These are phyloP conservation scores for Jaltomata sinuosa DNA, from an alignment of 257 asterid genomes.

Conservation along the genomic window DNA sequence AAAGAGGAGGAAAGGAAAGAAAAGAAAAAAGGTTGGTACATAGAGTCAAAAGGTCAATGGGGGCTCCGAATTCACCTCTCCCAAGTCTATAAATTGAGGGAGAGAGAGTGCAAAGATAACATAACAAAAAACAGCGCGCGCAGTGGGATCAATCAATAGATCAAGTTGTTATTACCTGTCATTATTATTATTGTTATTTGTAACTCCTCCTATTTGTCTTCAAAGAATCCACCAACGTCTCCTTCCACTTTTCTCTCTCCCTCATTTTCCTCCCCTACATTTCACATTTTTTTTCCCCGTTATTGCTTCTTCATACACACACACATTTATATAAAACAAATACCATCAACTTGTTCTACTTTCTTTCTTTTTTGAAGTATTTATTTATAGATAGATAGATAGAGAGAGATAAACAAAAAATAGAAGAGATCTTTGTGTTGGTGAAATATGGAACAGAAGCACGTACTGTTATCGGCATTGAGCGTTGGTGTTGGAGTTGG, in stretches of 20 bases:
- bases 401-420: background rate
- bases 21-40: background rate
- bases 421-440: conserved; percentile 25
- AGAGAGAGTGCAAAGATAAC: background rate
- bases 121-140: background rate
- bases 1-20: background rate
- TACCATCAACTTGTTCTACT: background rate
- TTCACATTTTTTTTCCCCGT: too few species aligned
- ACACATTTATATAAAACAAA: background rate
- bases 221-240: background rate
- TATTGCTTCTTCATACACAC: too few species aligned
- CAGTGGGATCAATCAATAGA: background rate
- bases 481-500: conserved; percentile 91
- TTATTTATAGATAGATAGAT: background rate
- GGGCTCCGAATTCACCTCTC: background rate
- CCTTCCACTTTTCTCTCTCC: background rate
- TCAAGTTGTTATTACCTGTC: conserved; percentile 1
- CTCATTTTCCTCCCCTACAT: background rate
- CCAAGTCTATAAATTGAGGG: background rate
- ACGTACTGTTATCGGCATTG: conserved; percentile 70
- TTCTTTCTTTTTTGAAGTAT: background rate
- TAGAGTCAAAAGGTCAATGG: background rate
- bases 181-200: background rate
- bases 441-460: conserved; percentile 76
- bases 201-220: background rate